A percentile compares a stretch with the other conserved stretches of the same genome.
These are phyloP conservation scores for Xylaria curta DNA, from an alignment of 495 filamentous ascomycete species.

Conservation along the genomic window DNA sequence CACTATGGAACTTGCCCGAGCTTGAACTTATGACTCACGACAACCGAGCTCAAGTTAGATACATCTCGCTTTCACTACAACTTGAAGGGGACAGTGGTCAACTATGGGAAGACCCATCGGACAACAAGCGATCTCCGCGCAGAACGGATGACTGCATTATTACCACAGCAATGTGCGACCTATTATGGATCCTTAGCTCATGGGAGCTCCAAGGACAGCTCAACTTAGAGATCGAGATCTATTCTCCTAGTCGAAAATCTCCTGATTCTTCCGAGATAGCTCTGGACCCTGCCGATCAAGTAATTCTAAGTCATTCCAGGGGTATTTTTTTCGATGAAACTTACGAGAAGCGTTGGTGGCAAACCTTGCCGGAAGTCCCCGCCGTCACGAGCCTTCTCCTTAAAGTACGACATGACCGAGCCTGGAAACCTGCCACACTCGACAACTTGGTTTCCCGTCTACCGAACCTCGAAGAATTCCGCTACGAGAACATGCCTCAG, in stretches of 20 bases:
- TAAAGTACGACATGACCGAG: conserved; percentile 26
- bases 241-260: conserved; percentile 33
- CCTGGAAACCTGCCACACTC: conserved; percentile 24
- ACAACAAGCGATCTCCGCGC: conserved; percentile 23
- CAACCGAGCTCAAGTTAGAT: conserved; percentile 37
- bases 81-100: conserved; percentile 34
- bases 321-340: conserved; percentile 25
- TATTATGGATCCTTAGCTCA: conserved; percentile 38
- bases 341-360: conserved; percentile 27
- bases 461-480: conserved; percentile 28
- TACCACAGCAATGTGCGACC: conserved; percentile 36
- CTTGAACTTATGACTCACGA: conserved; percentile 39
- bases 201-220: conserved; percentile 40
- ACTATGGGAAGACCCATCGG: conserved; percentile 11
- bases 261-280: conserved; percentile 32
- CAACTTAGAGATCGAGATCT: conserved; percentile 41
- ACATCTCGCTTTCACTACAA: conserved; percentile 41
- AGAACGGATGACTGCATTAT: conserved; percentile 29
- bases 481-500: conserved; percentile 24
- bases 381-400: conserved; percentile 27
- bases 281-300: conserved; percentile 27
- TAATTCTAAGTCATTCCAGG: conserved; percentile 23
- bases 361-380: conserved; percentile 24
- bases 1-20: conserved; percentile 35
- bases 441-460: conserved; percentile 26